Percentiles rank a stretch among this genome's conserved stretches.
Evolutionary conservation across 2,329 filamentous ascomycete species (phyloP).

Genomic region (Paecilomyces sp.): DNA sequence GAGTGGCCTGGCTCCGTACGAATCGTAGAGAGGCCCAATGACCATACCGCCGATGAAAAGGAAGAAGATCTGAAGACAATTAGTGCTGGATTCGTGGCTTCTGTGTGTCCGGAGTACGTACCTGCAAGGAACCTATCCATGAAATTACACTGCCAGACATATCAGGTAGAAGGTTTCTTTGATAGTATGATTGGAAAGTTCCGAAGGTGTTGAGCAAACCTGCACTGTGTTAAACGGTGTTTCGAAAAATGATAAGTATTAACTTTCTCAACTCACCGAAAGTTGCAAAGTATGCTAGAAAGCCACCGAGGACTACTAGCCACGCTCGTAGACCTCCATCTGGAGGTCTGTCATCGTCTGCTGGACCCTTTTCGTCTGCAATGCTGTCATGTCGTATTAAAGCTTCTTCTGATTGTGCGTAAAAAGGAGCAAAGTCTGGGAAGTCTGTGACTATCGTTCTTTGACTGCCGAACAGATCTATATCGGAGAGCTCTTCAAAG

Average conservation of each 20-base stretch:
- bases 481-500: not conserved
- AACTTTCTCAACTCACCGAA: not conserved
- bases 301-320: constrained; percentile 3
- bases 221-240: not conserved
- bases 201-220: not conserved
- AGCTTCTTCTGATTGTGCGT: not conserved
- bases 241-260: not conserved
- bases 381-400: not conserved
- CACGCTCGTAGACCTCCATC: constrained; percentile 4
- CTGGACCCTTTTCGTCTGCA: not conserved
- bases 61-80: not conserved
- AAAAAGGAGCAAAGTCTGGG: not conserved
- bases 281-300: not conserved
- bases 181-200: not conserved
- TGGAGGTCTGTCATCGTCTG: not conserved
- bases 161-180: not conserved
- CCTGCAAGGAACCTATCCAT: not conserved
- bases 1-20: not conserved
- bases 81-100: not conserved
- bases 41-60: not conserved
- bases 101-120: not conserved
- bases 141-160: not conserved
- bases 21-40: not conserved
- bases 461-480: not conserved
- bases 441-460: not conserved